These are phyloP conservation scores for Diaporthe sp. DNA, from an alignment of 2,329 filamentous ascomycete species.

Conservation along the genomic window DNA sequence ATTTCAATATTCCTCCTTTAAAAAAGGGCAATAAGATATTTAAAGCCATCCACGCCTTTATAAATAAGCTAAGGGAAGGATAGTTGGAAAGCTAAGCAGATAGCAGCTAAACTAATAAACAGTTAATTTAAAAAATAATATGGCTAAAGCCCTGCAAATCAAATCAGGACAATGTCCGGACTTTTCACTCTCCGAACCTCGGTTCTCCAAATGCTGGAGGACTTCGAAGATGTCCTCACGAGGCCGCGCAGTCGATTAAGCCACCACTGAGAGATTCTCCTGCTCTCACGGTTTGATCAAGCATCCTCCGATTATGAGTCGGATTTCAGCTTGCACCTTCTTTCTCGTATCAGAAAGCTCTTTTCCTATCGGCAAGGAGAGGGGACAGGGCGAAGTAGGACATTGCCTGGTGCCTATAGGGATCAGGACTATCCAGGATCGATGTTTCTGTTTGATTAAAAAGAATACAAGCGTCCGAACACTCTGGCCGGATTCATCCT, in stretches of 20 bases:
- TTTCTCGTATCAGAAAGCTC: not conserved
- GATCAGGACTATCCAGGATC: not conserved
- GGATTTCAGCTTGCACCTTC: fast-evolving
- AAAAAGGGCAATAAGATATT: too few relatives aligned
- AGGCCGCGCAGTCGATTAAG: not conserved
- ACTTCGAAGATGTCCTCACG: not conserved
- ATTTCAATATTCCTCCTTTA: too few relatives aligned
- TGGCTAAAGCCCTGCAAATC: too few relatives aligned
- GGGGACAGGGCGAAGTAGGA: not conserved
- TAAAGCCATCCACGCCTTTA: too few relatives aligned
- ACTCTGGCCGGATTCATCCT: not conserved
- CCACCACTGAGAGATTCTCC: not conserved
- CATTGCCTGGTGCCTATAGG: not conserved
- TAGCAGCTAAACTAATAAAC: too few relatives aligned
- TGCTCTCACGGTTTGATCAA: not conserved
- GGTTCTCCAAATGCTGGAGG: not conserved
- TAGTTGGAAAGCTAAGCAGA: too few relatives aligned
- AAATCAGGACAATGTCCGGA: not conserved
- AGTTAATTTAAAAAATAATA: too few relatives aligned
- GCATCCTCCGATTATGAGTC: fast-evolving
- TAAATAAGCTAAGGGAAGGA: too few relatives aligned
- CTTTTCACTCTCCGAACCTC: not conserved
- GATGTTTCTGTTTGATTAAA: not conserved
- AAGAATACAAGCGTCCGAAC: not conserved
- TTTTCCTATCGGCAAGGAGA: not conserved